Conservation (phyloP, 441 rosid genomes). For the Croton laevigatus region DNA sequence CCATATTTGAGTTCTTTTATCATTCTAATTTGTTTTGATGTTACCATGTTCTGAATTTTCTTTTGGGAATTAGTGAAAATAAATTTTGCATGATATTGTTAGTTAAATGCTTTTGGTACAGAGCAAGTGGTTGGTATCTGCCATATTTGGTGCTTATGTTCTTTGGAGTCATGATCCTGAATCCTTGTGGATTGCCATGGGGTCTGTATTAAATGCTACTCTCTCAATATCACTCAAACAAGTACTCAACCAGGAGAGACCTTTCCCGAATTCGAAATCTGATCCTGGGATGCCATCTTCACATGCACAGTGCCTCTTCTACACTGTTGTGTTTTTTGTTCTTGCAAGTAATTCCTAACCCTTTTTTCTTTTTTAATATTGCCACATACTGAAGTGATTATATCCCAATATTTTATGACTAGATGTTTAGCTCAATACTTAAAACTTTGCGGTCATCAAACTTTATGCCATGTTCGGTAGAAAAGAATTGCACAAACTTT, state of each 20-base stretch:
- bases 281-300: constrained; percentile 99
- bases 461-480: background rate
- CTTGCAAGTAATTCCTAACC: constrained; percentile 41
- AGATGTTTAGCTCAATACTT: background rate
- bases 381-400: background rate
- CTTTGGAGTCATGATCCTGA: constrained; percentile 68
- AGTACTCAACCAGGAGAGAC: constrained; percentile 72
- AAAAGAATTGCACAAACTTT: background rate
- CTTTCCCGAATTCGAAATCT: constrained; percentile 51
- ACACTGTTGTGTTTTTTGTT: constrained; percentile 39
- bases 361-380: background rate
- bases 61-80: background rate
- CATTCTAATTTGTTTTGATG: background rate
- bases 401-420: background rate
- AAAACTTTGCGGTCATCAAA: background rate
- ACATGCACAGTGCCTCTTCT: constrained; percentile 86
- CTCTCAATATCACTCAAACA: constrained; percentile 59
- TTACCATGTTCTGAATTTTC: background rate
- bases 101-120: constrained; percentile 28
- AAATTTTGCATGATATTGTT: background rate
- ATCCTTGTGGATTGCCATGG: constrained; percentile 69
- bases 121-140: constrained; percentile 84
- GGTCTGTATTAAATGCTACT: constrained; percentile 49
- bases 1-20: no score
- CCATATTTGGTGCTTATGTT: constrained; percentile 43